Evolutionary conservation across 2,329 filamentous ascomycete genomes (phyloP), one percentile per base, ranked within the genome.

Genomic region (Aspergillus sp.): DNA sequence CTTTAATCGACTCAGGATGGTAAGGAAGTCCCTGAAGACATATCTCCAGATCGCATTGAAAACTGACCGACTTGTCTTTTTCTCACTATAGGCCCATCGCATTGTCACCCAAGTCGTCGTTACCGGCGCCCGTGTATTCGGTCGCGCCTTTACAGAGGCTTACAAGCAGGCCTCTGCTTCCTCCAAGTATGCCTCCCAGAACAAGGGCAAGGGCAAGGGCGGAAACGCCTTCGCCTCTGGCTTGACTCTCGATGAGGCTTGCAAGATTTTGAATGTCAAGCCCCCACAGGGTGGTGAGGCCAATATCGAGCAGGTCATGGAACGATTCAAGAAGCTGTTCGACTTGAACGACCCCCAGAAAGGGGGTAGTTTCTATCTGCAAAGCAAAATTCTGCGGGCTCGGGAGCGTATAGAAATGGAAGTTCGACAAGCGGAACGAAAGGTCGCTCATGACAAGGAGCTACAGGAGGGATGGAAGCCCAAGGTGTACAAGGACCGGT

Each of bases 341-440:
- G 93, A 98, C 69, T 74, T 81, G 57, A 98, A 98, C 72, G 88
- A 98, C 53, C 91, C 93, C 8, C 78, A 94, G 69, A 95, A 95
- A 63, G 93, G 93, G 31, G 93, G 93, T 42, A 96, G 90, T 60
- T 98, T 98, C 71, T 98, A 98, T 69, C 77, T 98, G 39, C 93
- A 98, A 72, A 97, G 91, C 77, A 98, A 98, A 73, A 82, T 98
- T 43, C 71, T 97, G 56, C 78, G 93, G 50, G 93, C 93, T 46
- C 81, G 91, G 59, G 91, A 98, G 72, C 77, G 93, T 52, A 86
- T 98, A 71, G 91, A 97, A 73, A 78, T 85, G 58, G 91, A 98
- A 70, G 73, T 93, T 33, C 77, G 83, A 52, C 82, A 86, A 46
- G 79, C 83, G 47, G 76, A 82, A 59, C 84, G 88, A 63, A 82